phyloP scores from a whole-genome alignment of 1,284 basidiomycete species.

The Irpex sp. region DNA sequence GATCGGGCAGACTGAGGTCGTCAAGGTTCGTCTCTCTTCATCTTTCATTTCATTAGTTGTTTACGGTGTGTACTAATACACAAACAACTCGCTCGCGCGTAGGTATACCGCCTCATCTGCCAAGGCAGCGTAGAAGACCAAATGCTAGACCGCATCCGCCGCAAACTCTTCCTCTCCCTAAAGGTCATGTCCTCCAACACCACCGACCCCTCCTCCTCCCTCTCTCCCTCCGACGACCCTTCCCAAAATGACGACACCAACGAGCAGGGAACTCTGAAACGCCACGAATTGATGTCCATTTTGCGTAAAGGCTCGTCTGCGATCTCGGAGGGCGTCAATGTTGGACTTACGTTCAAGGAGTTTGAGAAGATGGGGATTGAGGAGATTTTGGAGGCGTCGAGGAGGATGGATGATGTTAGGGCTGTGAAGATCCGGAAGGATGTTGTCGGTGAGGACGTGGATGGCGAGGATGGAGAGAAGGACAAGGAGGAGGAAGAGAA shows the following conservation, averaged over 20 bases:
- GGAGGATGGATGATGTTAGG: slow-evolving; percentile 34
- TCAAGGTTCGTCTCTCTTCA: slow-evolving; percentile 52
- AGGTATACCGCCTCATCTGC: slow-evolving; percentile 57
- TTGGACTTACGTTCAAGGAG: slow-evolving; percentile 34
- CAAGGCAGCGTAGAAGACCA: slow-evolving; percentile 63
- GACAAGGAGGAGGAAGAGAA: slow-evolving; percentile 16
- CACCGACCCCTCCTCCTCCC: slow-evolving; percentile 13
- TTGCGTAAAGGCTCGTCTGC: slow-evolving; percentile 55
- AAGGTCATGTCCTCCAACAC: slow-evolving; percentile 49
- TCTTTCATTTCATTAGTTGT: too few relatives aligned
- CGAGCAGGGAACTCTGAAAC: slow-evolving; percentile 23
- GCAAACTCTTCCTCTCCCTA: slow-evolving; percentile 58
- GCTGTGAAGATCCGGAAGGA: slow-evolving; percentile 43
- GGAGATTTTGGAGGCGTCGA: slow-evolving; percentile 42
- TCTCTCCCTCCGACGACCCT: too few relatives aligned
- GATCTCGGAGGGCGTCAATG: slow-evolving; percentile 32
- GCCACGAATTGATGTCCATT: slow-evolving; percentile 49
- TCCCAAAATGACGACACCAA: slow-evolving; percentile 20
- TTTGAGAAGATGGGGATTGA: slow-evolving; percentile 41
- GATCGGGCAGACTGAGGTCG: slow-evolving; percentile 77
- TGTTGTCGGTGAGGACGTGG: slow-evolving; percentile 19
- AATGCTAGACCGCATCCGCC: slow-evolving; percentile 58
- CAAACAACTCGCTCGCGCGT: background rate
- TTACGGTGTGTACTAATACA: background rate
- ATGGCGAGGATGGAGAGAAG: background rate